These are phyloP conservation scores for Nemophila menziesii DNA, from an alignment of 257 asterid genomes.

Conservation along the genomic window DNA sequence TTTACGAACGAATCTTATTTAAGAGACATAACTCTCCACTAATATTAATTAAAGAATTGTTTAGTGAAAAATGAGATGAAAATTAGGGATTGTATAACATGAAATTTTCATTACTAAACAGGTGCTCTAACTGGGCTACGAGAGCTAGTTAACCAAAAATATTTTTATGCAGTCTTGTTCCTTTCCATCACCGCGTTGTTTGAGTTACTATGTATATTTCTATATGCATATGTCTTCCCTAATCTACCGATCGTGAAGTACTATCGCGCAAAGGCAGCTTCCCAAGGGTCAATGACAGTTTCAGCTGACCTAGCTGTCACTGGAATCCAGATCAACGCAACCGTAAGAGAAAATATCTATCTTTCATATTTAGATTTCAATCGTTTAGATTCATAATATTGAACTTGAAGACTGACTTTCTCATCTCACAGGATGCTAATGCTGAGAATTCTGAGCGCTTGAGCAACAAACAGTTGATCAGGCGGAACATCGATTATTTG, in stretches of 20 bases:
- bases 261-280: constrained; percentile 65
- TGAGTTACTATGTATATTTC: constrained; percentile 54
- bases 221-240: constrained; percentile 51
- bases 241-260: constrained; percentile 61
- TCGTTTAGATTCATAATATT: background rate
- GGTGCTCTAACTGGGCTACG: background rate
- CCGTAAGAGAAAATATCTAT: background rate
- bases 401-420: background rate
- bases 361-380: background rate
- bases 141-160: background rate
- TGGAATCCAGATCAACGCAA: constrained; percentile 35
- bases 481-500: constrained; percentile 46
- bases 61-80: too few species aligned
- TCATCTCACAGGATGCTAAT: constrained; percentile 18
- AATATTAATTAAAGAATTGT: too few species aligned
- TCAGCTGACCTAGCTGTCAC: constrained; percentile 81
- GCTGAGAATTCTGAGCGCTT: constrained; percentile 24
- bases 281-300: constrained; percentile 80
- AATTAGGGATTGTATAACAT: too few species aligned
- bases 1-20: too few species aligned
- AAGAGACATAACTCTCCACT: too few species aligned
- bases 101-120: too few species aligned
- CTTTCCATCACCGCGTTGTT: constrained; percentile 54
- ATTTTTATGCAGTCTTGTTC: constrained; percentile 43
- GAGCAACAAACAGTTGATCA: constrained; percentile 41